phyloP scores from a whole-genome alignment of 176 grass and related monocot species.

The Ananas comosus region DNA sequence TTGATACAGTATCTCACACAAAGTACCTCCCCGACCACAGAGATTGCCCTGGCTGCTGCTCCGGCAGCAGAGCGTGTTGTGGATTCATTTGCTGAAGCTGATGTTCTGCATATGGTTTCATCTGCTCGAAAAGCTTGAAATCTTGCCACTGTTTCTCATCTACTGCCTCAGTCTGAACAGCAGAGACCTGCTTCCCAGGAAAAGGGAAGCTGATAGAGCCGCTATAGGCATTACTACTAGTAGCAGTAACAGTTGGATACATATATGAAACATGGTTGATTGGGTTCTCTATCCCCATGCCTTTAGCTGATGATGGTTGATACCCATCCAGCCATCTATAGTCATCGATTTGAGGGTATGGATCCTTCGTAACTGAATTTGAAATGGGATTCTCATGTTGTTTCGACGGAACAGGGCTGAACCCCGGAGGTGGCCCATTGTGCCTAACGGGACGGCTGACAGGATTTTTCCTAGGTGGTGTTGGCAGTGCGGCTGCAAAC shows the following conservation, averaged over 20 bases:
- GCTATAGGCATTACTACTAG: slow-evolving; percentile 29
- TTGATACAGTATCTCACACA: slow-evolving; percentile 60
- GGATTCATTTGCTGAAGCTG: slow-evolving; percentile 41
- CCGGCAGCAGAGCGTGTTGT: slow-evolving; percentile 31
- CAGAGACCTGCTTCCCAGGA: slow-evolving; percentile 42
- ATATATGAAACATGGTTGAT: slow-evolving; percentile 26
- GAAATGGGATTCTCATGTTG: slow-evolving; percentile 44
- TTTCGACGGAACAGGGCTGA: slow-evolving; percentile 43
- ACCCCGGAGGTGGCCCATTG: slow-evolving; percentile 76
- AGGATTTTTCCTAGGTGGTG: slow-evolving; percentile 53
- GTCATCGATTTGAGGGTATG: slow-evolving; percentile 43
- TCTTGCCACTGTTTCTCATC: slow-evolving; percentile 62
- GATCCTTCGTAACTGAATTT: slow-evolving; percentile 21
- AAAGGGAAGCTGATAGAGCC: slow-evolving; percentile 44
- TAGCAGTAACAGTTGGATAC: slow-evolving; percentile 26
- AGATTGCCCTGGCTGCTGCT: slow-evolving; percentile 44
- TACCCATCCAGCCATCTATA: slow-evolving; percentile 66
- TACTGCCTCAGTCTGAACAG: slow-evolving; percentile 9
- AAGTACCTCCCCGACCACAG: slow-evolving; percentile 53
- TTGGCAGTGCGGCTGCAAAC: slow-evolving; percentile 27
- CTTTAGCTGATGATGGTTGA: slow-evolving; percentile 28
- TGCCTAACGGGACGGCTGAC: slow-evolving; percentile 67
- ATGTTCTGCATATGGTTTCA: slow-evolving; percentile 39
- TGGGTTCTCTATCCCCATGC: neutral
- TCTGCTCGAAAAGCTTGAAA: slow-evolving; percentile 77